Evolutionary conservation across 163 green algal genomes (phyloP).

Genomic region (Picocystis sp.): DNA sequence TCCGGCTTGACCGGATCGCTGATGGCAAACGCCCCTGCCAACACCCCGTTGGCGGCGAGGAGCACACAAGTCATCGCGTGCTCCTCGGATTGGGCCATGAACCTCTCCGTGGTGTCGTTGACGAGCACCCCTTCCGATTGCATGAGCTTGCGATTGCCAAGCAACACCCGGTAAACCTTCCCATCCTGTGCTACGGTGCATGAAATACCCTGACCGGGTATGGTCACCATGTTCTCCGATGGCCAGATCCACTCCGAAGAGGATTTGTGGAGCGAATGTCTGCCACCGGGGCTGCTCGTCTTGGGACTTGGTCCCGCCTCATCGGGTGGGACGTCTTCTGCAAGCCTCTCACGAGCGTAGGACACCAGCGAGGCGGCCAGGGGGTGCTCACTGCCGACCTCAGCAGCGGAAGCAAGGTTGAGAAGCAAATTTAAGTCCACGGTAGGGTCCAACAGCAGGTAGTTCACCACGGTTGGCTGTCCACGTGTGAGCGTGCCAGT

Average conservation of each 20-base stretch:
- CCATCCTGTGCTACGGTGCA: not conserved
- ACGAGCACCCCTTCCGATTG: conserved; percentile 30
- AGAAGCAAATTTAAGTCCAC: conserved; percentile 22
- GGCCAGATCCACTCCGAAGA: too few species aligned
- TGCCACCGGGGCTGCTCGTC: too few species aligned
- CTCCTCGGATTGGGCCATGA: conserved; percentile 33
- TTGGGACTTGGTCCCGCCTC: not conserved
- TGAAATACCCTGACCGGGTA: conserved; percentile 30
- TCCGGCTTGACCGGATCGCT: conserved; percentile 77
- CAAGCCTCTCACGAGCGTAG: conserved; percentile 8
- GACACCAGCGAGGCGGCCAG: conserved; percentile 60
- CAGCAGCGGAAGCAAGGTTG: conserved; percentile 45
- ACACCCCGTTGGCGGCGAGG: conserved; percentile 20
- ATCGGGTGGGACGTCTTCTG: not conserved
- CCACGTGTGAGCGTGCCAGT: conserved; percentile 86
- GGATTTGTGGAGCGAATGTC: too few species aligned
- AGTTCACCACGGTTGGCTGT: conserved; percentile 30
- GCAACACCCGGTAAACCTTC: conserved; percentile 25
- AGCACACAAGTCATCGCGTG: conserved; percentile 19
- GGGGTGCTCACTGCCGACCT: conserved; percentile 78
- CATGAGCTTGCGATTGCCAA: conserved; percentile 65
- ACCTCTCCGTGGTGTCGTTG: conserved; percentile 20
- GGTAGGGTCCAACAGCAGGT: conserved; percentile 11
- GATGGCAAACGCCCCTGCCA: conserved; percentile 35
- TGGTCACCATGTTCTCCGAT: conserved; percentile 13